These are phyloP conservation scores for Neonectria ditissima DNA, from an alignment of 2,329 filamentous ascomycete genomes.

Conservation along the genomic window DNA sequence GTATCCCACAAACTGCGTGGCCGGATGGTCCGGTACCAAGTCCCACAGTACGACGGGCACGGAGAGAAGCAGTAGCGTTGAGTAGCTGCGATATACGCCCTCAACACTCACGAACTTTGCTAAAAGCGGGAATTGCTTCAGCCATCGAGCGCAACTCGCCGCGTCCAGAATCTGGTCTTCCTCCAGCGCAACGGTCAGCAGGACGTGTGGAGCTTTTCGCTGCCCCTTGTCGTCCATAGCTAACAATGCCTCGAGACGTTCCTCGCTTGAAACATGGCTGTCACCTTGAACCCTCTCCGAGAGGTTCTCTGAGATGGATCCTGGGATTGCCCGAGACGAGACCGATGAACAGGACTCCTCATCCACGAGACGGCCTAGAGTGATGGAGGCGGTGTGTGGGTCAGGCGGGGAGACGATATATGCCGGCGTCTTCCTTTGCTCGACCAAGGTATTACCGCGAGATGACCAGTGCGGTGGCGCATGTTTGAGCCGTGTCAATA, in stretches of 20 bases:
- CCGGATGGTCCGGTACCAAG: slow-evolving; percentile 40
- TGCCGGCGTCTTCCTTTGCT: slow-evolving; percentile 43
- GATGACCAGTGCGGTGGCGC: slow-evolving; percentile 40
- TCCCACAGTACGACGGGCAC: slow-evolving; percentile 45
- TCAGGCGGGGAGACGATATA: slow-evolving; percentile 44
- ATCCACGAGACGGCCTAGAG: slow-evolving; percentile 35
- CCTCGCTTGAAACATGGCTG: slow-evolving; percentile 36
- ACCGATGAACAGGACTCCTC: slow-evolving; percentile 35
- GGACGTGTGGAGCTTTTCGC: slow-evolving; percentile 39
- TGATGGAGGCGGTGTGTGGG: slow-evolving; percentile 43
- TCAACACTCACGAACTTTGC: slow-evolving; percentile 42
- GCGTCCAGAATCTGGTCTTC: slow-evolving; percentile 43
- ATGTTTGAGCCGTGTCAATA: slow-evolving; percentile 42
- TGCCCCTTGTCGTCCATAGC: slow-evolving; percentile 39
- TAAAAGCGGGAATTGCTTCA: slow-evolving; percentile 46
- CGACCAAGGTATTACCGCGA: slow-evolving; percentile 35
- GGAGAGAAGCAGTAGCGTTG: slow-evolving; percentile 41
- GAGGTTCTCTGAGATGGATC: slow-evolving; percentile 33
- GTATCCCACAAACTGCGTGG: slow-evolving; percentile 45
- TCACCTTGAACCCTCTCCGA: slow-evolving; percentile 40
- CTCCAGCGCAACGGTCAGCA: slow-evolving; percentile 42
- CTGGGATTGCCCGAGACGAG: slow-evolving; percentile 40
- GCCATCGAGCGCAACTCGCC: slow-evolving; percentile 41
- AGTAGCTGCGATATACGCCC: slow-evolving; percentile 42
- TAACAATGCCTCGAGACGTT: slow-evolving; percentile 39